Percentiles rank a stretch among this genome's conserved stretches.
phyloP scores from a whole-genome alignment of 371 early-diverging fungal genomes.

The Mucor ambiguus region DNA sequence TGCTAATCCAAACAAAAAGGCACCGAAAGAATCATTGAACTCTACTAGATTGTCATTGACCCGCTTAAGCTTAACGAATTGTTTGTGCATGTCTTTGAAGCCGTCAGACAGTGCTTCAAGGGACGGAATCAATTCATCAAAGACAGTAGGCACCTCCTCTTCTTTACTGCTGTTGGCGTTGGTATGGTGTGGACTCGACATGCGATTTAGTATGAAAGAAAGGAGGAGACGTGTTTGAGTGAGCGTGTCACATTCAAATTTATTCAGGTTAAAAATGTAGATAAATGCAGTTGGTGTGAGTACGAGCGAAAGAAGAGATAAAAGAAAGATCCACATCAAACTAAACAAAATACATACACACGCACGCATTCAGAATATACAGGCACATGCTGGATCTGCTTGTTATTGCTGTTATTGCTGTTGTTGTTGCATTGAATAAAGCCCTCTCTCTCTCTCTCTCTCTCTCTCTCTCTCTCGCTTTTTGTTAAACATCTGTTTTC shows the following conservation, averaged over 20 bases:
- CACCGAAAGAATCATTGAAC: constrained; percentile 39
- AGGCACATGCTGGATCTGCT: neutral
- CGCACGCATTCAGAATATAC: too few species aligned
- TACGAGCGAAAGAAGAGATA: too few species aligned
- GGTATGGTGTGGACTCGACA: neutral
- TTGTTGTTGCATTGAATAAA: neutral
- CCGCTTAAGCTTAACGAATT: constrained; percentile 23
- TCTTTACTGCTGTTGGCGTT: too few species aligned
- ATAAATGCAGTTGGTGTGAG: too few species aligned
- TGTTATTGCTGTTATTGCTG: too few species aligned
- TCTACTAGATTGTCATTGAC: constrained; percentile 30
- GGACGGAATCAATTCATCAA: neutral
- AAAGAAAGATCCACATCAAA: neutral
- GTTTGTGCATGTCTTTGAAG: constrained; percentile 11
- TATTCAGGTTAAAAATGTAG: neutral
- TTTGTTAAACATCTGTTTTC: constrained; percentile 10
- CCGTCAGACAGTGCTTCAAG: neutral
- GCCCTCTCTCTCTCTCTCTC: neutral
- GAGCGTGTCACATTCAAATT: neutral
- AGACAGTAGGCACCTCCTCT: neutral
- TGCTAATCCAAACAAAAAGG: constrained; percentile 38
- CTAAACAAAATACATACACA: neutral
- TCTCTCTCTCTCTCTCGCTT: neutral
- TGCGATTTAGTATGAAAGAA: neutral
- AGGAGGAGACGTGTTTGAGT: neutral